phyloP scores from a whole-genome alignment of 495 filamentous ascomycete species.

The Penicillium psychrofluorescens region DNA sequence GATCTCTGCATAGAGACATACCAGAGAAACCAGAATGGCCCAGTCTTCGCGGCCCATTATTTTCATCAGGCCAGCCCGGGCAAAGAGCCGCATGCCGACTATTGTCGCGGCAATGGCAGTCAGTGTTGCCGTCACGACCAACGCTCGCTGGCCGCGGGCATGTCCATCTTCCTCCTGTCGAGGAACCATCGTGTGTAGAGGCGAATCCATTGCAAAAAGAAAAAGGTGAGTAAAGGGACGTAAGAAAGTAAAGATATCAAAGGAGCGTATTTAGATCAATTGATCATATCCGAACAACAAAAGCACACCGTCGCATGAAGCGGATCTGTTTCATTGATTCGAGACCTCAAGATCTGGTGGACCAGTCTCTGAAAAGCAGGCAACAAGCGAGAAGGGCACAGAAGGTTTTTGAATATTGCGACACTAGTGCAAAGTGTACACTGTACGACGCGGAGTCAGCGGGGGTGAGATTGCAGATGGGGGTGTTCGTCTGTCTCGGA shows the following conservation, averaged over 20 bases:
- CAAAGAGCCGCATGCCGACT: constrained; percentile 28
- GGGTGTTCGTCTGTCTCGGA: constrained; percentile 3
- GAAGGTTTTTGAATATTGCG: no score
- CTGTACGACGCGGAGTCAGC: not conserved
- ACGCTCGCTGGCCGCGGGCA: constrained; percentile 21
- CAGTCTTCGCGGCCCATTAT: constrained; percentile 31
- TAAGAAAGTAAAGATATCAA: not conserved
- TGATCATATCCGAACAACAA: no score
- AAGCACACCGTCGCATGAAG: no score
- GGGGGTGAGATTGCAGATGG: constrained; percentile 6
- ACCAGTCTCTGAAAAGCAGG: no score
- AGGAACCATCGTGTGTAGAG: constrained; percentile 10
- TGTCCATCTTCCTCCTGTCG: constrained; percentile 12
- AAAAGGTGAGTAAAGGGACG: constrained; percentile 3
- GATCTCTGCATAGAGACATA: constrained; percentile 1
- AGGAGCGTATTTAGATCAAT: no score
- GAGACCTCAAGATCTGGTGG: no score
- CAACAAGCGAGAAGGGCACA: no score
- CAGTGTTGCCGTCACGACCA: constrained; percentile 30
- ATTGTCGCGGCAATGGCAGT: constrained; percentile 19
- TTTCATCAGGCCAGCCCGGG: constrained; percentile 29
- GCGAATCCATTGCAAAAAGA: constrained; percentile 12
- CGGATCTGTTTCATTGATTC: no score
- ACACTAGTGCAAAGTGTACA: no score
- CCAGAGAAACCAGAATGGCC: constrained; percentile 24